These are phyloP conservation scores for Akanthomyces uredinophilus DNA, from an alignment of 2,329 filamentous ascomycete species.

Conservation along the genomic window DNA sequence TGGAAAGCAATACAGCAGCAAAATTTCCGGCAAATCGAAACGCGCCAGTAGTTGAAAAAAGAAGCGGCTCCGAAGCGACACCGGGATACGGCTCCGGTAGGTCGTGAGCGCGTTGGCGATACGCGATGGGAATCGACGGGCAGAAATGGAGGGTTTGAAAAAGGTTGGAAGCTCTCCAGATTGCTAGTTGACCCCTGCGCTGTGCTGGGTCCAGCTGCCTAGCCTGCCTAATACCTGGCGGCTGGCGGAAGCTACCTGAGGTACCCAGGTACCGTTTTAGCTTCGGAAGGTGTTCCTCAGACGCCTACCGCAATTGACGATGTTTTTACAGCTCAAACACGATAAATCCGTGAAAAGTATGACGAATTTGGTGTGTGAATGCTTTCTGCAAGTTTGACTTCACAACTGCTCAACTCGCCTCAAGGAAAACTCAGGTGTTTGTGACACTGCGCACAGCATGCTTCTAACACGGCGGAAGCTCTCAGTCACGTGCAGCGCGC, in stretches of 20 bases:
- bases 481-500: constrained; percentile 5
- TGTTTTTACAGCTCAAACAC: no score
- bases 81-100: background rate
- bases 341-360: no score
- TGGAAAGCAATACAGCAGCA: background rate
- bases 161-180: constrained; percentile 8
- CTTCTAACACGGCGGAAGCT: constrained; percentile 2
- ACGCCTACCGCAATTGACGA: no score
- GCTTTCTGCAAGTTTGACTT: background rate
- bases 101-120: background rate
- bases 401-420: background rate
- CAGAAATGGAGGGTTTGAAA: constrained; percentile 8
- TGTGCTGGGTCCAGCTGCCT: background rate
- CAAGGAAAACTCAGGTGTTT: background rate
- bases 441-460: background rate
- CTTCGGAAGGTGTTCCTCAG: background rate
- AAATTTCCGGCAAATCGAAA: background rate
- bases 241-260: background rate
- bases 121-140: constrained; percentile 5
- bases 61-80: background rate
- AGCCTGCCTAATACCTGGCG: background rate
- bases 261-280: background rate
- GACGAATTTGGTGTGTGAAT: no score
- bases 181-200: constrained; percentile 4
- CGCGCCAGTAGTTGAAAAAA: background rate